phyloP scores from a whole-genome alignment of 2,329 filamentous ascomycete genomes.

The Polychaeton citri region DNA sequence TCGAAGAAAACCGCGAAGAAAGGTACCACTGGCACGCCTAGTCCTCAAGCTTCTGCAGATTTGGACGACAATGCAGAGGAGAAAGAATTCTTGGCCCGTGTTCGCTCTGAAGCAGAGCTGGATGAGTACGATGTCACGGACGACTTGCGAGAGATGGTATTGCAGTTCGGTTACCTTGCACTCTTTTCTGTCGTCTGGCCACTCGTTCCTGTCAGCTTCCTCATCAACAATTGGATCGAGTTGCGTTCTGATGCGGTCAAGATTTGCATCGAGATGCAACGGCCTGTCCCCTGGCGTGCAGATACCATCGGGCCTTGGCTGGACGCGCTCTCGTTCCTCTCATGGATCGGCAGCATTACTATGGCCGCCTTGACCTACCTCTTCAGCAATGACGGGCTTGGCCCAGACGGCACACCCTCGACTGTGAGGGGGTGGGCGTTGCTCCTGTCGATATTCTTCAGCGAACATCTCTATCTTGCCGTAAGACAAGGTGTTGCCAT shows the following conservation, averaged over 20 bases:
- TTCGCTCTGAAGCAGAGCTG: slow-evolving; percentile 71
- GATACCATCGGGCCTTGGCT: slow-evolving; percentile 95
- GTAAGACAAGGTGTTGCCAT: slow-evolving; percentile 59
- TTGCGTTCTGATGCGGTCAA: slow-evolving; percentile 88
- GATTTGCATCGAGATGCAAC: slow-evolving; percentile 76
- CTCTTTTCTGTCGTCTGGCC: slow-evolving; percentile 94
- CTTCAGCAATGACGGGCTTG: slow-evolving; percentile 58
- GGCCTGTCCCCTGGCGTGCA: slow-evolving; percentile 76
- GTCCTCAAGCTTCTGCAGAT: slow-evolving; percentile 16
- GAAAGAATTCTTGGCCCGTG: slow-evolving; percentile 62
- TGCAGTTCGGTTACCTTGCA: slow-evolving; percentile 71
- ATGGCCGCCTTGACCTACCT: slow-evolving; percentile 81
- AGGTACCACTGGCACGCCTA: slow-evolving; percentile 26
- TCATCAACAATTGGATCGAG: slow-evolving; percentile 94
- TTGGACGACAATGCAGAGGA: slow-evolving; percentile 63
- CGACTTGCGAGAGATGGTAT: slow-evolving; percentile 87
- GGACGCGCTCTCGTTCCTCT: slow-evolving; percentile 71
- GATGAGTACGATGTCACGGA: slow-evolving; percentile 77
- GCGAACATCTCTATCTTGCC: slow-evolving; percentile 80
- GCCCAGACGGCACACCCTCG: slow-evolving; percentile 51
- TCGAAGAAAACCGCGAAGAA: slow-evolving; percentile 44
- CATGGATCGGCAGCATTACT: slow-evolving; percentile 84
- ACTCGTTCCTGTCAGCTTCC: slow-evolving; percentile 73
- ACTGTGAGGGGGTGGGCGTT: slow-evolving; percentile 69
- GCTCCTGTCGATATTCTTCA: slow-evolving; percentile 67